Evolutionary conservation across 2,329 filamentous ascomycete genomes (phyloP), one percentile per base, ranked within the genome.

Genomic region (Scedosporium aurantiacum): DNA sequence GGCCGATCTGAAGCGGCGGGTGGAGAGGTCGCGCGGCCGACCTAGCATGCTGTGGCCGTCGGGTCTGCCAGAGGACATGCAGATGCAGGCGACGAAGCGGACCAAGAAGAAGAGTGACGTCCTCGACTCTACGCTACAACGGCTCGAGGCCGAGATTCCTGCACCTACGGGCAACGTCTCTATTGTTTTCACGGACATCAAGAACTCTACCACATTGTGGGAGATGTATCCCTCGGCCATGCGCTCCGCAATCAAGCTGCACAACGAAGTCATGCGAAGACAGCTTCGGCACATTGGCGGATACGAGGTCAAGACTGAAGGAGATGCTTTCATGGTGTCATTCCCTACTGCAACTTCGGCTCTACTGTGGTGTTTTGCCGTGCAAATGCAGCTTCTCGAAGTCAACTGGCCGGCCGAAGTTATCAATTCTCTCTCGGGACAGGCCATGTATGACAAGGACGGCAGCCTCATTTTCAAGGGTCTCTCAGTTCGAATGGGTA

Each of bases 241-340:
- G 94, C 85, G 93, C 68, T 93, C 92, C 14, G 92, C 92, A 18
- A 99, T 99, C 75, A 95, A 93, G 74, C 87, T 96, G 67, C 94
- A 99, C 79, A 99, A 99, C 73, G 91, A 96, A 68, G 85, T 97
- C 55, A 96, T 99, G 88, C 88, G 94, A 66, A 84, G 94, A 61
- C 93, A 97, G 71, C 78, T 99, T 67, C 87, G 94, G 58, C 88
- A 92, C 65, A 95, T 97, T 67, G 94, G 94, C 70, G 94, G 94
- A 1, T 99, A 97, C 70, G 94, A 99, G 75, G 94, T 99, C 73
- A 99, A 99, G 80, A 99, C 94, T 18, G 94, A 99, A 90, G 94
- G 94, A 67, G 94, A 99, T 75, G 94, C 94, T 7, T 99, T 99
- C 70, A 97, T 99, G 92, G 94, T 99, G 37, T 96, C 93, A 8